phyloP scores from a whole-genome alignment of 164 flowering plant species.

The Houttuynia cordata region DNA sequence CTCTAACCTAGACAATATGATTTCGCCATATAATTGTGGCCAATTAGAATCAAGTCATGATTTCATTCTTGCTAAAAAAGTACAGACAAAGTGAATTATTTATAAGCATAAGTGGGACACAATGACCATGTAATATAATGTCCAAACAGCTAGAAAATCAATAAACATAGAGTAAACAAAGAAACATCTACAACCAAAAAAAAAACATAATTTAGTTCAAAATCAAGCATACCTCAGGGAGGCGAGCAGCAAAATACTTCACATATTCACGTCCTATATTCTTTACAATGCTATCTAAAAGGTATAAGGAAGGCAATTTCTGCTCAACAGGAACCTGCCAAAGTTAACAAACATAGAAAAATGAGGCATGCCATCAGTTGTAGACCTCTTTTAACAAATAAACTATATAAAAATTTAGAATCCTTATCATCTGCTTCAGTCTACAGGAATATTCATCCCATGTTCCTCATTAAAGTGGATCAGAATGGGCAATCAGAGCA shows the following conservation, averaged over 20 bases:
- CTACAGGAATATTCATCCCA: too few relatives aligned
- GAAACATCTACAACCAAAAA: not conserved
- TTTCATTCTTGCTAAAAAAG: too few relatives aligned
- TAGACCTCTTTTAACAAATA: not conserved
- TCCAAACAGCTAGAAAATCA: too few relatives aligned
- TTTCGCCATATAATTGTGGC: too few relatives aligned
- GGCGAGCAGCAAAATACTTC: slow-evolving; percentile 56
- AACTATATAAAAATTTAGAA: not conserved
- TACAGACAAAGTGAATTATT: too few relatives aligned
- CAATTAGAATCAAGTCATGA: too few relatives aligned
- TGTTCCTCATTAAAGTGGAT: too few relatives aligned
- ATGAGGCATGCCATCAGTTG: not conserved
- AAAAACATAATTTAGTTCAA: too few relatives aligned
- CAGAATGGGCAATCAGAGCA: too few relatives aligned
- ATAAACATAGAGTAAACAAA: not conserved
- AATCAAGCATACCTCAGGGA: slow-evolving; percentile 61
- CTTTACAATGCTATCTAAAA: slow-evolving; percentile 90
- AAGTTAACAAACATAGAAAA: slow-evolving; percentile 7
- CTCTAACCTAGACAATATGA: too few relatives aligned
- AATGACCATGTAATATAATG: too few relatives aligned
- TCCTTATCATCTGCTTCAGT: not conserved
- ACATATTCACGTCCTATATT: slow-evolving; percentile 77
- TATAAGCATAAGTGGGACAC: too few relatives aligned
- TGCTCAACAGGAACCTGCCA: slow-evolving; percentile 74
- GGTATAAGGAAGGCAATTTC: slow-evolving; percentile 81